Percentiles rank a stretch among this genome's conserved stretches.
Evolutionary conservation across 2,329 filamentous ascomycete genomes (phyloP).

Genomic region (Metarhizium guizhouense): DNA sequence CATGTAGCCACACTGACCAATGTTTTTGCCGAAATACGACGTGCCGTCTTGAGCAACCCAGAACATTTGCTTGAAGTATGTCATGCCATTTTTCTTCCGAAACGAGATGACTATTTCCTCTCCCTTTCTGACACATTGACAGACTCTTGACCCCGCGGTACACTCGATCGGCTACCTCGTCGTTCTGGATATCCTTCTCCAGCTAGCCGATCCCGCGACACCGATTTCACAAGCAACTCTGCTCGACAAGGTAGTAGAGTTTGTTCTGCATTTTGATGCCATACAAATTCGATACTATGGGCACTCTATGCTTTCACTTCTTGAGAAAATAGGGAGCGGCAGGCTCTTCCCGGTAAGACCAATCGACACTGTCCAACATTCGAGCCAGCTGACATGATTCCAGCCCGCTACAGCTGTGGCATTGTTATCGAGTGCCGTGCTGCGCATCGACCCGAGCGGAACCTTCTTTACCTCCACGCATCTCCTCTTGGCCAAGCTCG

Average conservation of each 20-base stretch:
- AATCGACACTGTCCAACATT: neutral
- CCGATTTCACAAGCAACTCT: constrained; percentile 23
- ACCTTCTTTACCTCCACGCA: constrained; percentile 59
- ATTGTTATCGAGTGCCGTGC: constrained; percentile 42
- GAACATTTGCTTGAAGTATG: constrained; percentile 32
- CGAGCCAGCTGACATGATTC: constrained; percentile 5
- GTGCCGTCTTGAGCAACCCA: constrained; percentile 24
- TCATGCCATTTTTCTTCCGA: neutral
- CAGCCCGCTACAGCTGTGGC: constrained; percentile 39
- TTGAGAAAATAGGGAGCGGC: constrained; percentile 30
- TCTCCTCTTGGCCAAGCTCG: constrained; percentile 46
- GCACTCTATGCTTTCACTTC: constrained; percentile 30
- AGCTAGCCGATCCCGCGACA: constrained; percentile 15
- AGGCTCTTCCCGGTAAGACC: constrained; percentile 32
- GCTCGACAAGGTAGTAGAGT: constrained; percentile 32
- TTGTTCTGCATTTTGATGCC: constrained; percentile 40
- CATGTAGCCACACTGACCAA: constrained; percentile 2
- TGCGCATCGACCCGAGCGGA: constrained; percentile 57
- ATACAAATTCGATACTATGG: constrained; percentile 45
- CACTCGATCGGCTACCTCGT: constrained; percentile 44
- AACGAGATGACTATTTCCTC: neutral
- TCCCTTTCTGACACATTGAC: neutral
- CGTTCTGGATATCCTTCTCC: constrained; percentile 33
- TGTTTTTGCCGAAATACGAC: neutral
- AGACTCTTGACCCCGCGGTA: constrained; percentile 37